Evolutionary conservation across 179 eudicot species (phyloP).

Genomic region (Actinidia chinensis): DNA sequence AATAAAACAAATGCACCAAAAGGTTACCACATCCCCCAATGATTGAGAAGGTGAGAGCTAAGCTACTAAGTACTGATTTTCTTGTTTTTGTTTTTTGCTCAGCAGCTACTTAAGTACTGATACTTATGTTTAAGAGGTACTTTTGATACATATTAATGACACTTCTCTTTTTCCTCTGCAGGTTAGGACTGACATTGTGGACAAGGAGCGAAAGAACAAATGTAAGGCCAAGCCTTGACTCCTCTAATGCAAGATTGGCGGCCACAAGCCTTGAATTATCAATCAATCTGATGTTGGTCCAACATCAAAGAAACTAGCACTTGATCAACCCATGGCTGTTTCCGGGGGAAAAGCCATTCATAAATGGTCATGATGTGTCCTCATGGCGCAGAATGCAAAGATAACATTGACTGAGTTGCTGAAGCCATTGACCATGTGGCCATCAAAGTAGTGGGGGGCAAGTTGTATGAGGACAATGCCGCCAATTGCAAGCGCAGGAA

Average conservation of each 20-base stretch:
- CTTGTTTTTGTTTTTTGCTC: no score
- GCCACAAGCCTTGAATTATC: not conserved
- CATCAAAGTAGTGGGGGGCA: no score
- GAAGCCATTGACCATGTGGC: not conserved
- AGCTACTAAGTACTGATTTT: no score
- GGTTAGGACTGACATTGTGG: not conserved
- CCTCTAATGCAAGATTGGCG: not conserved
- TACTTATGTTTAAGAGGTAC: no score
- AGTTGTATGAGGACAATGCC: no score
- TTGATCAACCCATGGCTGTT: not conserved
- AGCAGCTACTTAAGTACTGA: no score
- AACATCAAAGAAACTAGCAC: not conserved
- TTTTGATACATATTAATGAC: no score
- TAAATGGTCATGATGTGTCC: not conserved
- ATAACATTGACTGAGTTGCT: no score
- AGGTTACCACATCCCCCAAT: not conserved
- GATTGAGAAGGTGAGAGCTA: no score
- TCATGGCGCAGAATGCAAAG: not conserved
- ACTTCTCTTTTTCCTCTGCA: no score
- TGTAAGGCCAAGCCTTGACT: not conserved
- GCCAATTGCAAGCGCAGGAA: no score
- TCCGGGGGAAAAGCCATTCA: not conserved
- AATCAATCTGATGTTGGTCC: not conserved
- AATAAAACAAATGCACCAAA: not conserved
- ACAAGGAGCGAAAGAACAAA: not conserved